Evolutionary conservation across 2,329 filamentous ascomycete genomes (phyloP), one percentile per base, ranked within the genome.

Genomic region (Pseudocercospora vitis): DNA sequence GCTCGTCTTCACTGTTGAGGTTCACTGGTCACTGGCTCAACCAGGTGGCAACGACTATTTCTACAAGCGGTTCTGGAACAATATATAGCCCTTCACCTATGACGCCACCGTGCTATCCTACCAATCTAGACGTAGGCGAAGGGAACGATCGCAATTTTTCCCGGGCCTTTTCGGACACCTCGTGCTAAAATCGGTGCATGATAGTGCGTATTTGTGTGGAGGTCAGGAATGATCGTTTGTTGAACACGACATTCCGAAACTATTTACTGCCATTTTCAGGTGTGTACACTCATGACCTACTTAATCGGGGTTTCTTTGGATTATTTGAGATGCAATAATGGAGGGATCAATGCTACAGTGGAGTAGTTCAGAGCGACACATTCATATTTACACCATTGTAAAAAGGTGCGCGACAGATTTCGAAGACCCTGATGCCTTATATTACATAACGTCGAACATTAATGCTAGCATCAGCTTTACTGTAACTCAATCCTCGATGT

Each of bases 401-500:
- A 35, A 7, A 7, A 35, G 32, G 5, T 11, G 6, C n/a, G 14
- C 32, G 8, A 24, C 14, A 3, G 24, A 18, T 24, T 18, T 9
- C 14, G 6, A 16, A 37, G 33, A 8, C 7, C 33, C 7, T 24
- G 16, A 16, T n/a, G 12, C 24, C 23, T n/a, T 19, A 19, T 44
- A 12, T 19, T 19, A 19, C 18, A 6, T 29, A n/a, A 51, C 45
- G 14, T 48, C 47, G 18, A 26, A 56, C 53, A 49, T 53, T 50
- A n/a, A 52, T 48, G 58, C 55, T 58, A 53, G 56, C 31, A 44
- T n/a, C 18, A 12, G 11, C 3, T 9, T 3, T 21, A 7, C 23
- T n/a, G n/a, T 11, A 59, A 39, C 59, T 53, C 66, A 67, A 61
- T 77, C 75, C 55, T 75, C 74, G 53, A 77, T 77, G 63, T 77